Percentiles rank a stretch among this genome's conserved stretches.
Conservation (phyloP, 1,284 basidiomycete species). For the Coniferiporia weirii region DNA sequence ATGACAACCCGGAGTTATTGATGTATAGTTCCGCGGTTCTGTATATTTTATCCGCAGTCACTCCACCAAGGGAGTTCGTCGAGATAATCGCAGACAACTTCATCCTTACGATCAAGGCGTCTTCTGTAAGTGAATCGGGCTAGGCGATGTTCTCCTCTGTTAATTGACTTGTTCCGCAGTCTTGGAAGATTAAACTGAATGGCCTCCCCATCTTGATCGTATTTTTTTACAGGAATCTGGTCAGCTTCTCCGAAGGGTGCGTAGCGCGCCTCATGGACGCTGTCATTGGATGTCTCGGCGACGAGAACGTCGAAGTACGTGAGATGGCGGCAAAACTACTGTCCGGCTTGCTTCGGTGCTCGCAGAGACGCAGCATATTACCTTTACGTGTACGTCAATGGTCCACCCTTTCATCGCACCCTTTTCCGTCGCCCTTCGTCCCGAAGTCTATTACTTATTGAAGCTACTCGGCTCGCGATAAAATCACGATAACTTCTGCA, state of each 20-base stretch:
- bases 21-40: conserved; percentile 70
- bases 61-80: conserved; percentile 57
- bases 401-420: conserved; percentile 7
- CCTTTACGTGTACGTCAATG: conserved; percentile 64
- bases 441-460: neutral
- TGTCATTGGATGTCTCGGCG: conserved; percentile 76
- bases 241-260: conserved; percentile 64
- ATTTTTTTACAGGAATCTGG: conserved; percentile 84
- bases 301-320: conserved; percentile 91
- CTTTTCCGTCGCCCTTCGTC: neutral
- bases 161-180: conserved; percentile 36
- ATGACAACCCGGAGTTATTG: conserved; percentile 69
- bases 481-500: conserved; percentile 28
- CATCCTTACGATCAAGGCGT: conserved; percentile 62
- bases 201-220: conserved; percentile 71
- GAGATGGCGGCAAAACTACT: conserved; percentile 91
- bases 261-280: conserved; percentile 74
- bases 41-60: conserved; percentile 67
- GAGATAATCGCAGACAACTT: conserved; percentile 56
- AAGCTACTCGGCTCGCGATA: conserved; percentile 3
- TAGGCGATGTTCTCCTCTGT: neutral
- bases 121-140: conserved; percentile 39
- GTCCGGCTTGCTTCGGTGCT: conserved; percentile 88
- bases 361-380: conserved; percentile 84
- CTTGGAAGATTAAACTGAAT: conserved; percentile 75